Base-by-base conservation (phyloP, 1,139 yeast species). In the Nadsonia commutata region DNA sequence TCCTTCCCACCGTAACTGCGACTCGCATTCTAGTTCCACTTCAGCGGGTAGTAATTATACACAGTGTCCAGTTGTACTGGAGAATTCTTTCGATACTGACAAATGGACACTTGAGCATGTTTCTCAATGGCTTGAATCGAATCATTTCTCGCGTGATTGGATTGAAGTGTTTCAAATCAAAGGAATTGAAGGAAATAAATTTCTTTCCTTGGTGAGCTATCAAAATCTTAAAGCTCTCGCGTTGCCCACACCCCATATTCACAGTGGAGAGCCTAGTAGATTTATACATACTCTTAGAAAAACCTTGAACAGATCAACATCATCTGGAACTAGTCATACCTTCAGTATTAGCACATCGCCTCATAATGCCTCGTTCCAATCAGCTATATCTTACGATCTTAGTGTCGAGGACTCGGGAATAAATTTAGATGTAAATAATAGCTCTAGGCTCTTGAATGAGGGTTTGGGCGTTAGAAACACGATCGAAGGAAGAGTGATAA, bases 71-170 rank as follows among this genome's bases (percentile, higher is more conserved):
- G 13, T 16, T 6, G n/a, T 11, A 17, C n/a, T 18, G 11, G 38
- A 8, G 21, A 37, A 2, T 31, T 17, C 16, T 17, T 19, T 20
- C 22, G 63, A 62, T 40, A 62, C 67, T 0, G 64, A 62, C 2
- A 75, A 72, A 45, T 85, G 96, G 96, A 74, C 80, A 3, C 66
- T 74, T 51, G 74, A 71, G 16, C 68, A 81, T 44, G 93, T 85
- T 0, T 47, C 71, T 1, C 58, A 63, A 40, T 86, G 95, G 94
- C 66, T 86, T 22, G 79, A 73, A 16, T 53, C 59, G 18, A 71
- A 85, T 56, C 70, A 72, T 31, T 86, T 86, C 59, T 81, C 82
- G 49, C 71, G 70, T 4, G 69, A 79, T 11, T 86, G 95, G 95
- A 66, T 71, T 23, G 74, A 68, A 9, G 71, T 79, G 9, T 81